Percentiles rank a stretch among this genome's conserved stretches.
Evolutionary conservation across 2,329 filamentous ascomycete genomes (phyloP).

Genomic region (Salinomyces thailandicus): DNA sequence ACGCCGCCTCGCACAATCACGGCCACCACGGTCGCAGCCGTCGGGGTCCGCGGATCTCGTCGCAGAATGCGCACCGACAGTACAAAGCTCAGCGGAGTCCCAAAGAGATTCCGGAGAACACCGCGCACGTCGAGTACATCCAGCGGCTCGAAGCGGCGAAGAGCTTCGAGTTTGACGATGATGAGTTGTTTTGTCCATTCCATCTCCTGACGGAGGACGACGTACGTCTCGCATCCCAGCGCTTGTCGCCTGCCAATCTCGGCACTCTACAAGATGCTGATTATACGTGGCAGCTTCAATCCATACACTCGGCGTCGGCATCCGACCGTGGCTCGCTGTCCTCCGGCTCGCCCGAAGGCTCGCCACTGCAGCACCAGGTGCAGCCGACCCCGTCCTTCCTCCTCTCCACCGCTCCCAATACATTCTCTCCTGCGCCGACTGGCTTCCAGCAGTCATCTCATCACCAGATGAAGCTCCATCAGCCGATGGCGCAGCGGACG

Average conservation of each 20-base stretch:
- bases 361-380: slow-evolving; percentile 75
- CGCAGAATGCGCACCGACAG: slow-evolving; percentile 78
- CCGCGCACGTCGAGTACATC: slow-evolving; percentile 66
- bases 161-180: slow-evolving; percentile 92
- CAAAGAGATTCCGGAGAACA: slow-evolving; percentile 75
- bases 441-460: slow-evolving; percentile 47
- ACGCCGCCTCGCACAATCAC: slow-evolving; percentile 43
- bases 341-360: slow-evolving; percentile 85
- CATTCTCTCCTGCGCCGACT: slow-evolving; percentile 39
- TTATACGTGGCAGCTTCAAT: slow-evolving; percentile 57
- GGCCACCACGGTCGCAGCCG: slow-evolving; percentile 79
- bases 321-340: slow-evolving; percentile 93
- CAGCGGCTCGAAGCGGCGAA: slow-evolving; percentile 81
- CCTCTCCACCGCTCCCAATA: slow-evolving; percentile 51
- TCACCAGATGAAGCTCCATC: slow-evolving; percentile 71
- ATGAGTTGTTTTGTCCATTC: slow-evolving; percentile 84
- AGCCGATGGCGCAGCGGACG: slow-evolving; percentile 76
- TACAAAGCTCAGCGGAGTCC: slow-evolving; percentile 67
- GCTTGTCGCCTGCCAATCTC: slow-evolving; percentile 11
- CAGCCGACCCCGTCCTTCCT: slow-evolving; percentile 60
- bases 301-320: slow-evolving; percentile 68
- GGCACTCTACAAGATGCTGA: slow-evolving; percentile 20
- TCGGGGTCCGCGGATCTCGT: slow-evolving; percentile 67
- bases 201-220: slow-evolving; percentile 85
- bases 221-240: slow-evolving; percentile 43